A percentile compares a stretch with the other conserved stretches of the same genome.
Conservation (phyloP, 148 eudicot species). For the Pouteria glomerata region DNA sequence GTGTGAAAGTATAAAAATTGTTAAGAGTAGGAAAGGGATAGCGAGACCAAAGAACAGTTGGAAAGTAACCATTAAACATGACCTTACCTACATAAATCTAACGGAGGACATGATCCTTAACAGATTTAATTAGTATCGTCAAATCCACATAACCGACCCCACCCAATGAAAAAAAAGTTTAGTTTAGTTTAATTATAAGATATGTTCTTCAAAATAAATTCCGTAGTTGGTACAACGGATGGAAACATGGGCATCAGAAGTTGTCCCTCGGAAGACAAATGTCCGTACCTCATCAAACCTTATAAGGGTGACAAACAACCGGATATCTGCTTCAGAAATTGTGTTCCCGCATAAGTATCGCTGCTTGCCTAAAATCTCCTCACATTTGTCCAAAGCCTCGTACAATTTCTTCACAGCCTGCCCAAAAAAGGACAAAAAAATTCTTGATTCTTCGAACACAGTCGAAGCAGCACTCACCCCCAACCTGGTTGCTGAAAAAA, state of each 20-base stretch:
- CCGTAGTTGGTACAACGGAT: not conserved
- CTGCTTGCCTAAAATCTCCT: slow-evolving; percentile 69
- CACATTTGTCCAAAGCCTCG: slow-evolving; percentile 76
- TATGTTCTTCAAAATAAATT: not conserved
- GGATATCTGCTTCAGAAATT: slow-evolving; percentile 79
- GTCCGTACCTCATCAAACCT: slow-evolving; percentile 84
- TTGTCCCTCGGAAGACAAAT: not conserved
- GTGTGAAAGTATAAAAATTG: too few species aligned
- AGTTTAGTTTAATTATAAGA: not conserved
- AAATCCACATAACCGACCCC: too few species aligned
- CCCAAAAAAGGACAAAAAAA: not conserved
- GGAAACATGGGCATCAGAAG: not conserved
- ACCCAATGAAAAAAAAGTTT: too few species aligned
- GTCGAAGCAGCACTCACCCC: not conserved
- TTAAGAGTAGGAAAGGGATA: too few species aligned
- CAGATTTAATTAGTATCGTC: too few species aligned
- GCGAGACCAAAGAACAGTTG: not conserved
- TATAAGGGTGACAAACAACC: slow-evolving; percentile 82
- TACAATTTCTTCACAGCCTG: slow-evolving; percentile 69
- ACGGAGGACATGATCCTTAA: too few species aligned
- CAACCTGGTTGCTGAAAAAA: not conserved
- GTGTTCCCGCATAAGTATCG: slow-evolving; percentile 70
- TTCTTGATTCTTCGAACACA: not conserved
- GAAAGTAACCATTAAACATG: not conserved
- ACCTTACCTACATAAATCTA: too few species aligned